Conservation (phyloP, 768 basidiomycete species). For the Exidia glandulosa region DNA sequence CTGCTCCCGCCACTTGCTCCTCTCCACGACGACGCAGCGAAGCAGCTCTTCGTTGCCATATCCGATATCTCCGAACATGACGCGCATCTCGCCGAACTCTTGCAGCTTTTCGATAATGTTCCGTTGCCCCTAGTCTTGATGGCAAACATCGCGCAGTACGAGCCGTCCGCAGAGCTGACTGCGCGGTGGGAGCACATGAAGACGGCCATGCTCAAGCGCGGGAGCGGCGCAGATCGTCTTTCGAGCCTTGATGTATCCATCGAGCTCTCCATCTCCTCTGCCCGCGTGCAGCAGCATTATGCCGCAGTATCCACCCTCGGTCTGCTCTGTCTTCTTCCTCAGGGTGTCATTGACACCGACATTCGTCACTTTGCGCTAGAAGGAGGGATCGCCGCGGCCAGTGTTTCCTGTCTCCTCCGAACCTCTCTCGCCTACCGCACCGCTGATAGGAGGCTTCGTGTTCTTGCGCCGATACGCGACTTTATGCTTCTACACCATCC, state of each 20-base stretch:
- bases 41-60: neutral
- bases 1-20: neutral
- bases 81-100: neutral
- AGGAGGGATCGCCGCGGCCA: neutral
- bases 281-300: neutral
- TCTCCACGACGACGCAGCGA: neutral
- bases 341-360: conserved; percentile 7
- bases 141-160: neutral
- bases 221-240: neutral
- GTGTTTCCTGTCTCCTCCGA: neutral
- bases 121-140: neutral
- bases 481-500: neutral
- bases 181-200: neutral
- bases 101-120: neutral
- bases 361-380: conserved; percentile 4
- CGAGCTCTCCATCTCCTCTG: neutral
- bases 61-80: neutral
- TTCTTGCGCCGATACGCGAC: neutral
- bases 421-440: neutral
- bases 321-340: neutral
- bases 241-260: neutral
- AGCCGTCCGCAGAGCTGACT: neutral
- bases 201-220: neutral
- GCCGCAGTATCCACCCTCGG: neutral
- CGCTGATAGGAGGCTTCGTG: neutral